Base-by-base conservation (phyloP, 108 stramenopile genomes). In the Poteriospumella lacustris region DNA sequence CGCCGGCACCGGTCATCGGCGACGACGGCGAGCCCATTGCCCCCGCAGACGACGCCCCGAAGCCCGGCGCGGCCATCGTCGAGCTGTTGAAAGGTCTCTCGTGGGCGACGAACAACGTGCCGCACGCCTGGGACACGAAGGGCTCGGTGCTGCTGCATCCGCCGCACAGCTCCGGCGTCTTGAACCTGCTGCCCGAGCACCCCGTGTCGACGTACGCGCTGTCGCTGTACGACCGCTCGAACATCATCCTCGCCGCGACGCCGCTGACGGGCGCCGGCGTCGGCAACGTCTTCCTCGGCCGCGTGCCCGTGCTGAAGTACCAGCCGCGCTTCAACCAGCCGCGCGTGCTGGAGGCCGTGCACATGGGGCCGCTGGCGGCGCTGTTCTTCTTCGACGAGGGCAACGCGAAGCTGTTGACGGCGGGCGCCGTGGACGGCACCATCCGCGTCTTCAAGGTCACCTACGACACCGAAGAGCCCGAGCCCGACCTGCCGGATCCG, bases 401-500 rank as follows among this genome's bases (percentile, higher is more conserved):
- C 47, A 31, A 31, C 3, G 70, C 70, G 28, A 44, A 56, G 28
- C 5, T 73, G 41, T n/a, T 73, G n/a, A 73, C 70, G 26, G 36
- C 33, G 5, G 70, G 70, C 36, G 12, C 9, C 9, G 41, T 15
- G 5, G 70, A 73, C 31, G 33, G 33, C 31, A 15, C 36, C 15
- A 56, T 73, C 42, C 36, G 31, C 26, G 33, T 73, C 47, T 73
- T 3, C 3, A 73, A 73, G 31, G 70, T 56, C 5, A 73, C 36
- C 29, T 73, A 73, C 36, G 70, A 73, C 31, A 29, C 31, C 9
- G 70, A 73, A 5, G 70, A 73, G 47, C 41, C 31, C 5, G 70
- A 73, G 31, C 44, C 47, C 9, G 47, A 44, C 19, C n/a, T 52
- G 36, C 41, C 36, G 3, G 60, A 64, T 64, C n/a, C n/a, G n/a